Evolutionary conservation across 495 filamentous ascomycete genomes (phyloP).

Genomic region (Neurospora terricola): DNA sequence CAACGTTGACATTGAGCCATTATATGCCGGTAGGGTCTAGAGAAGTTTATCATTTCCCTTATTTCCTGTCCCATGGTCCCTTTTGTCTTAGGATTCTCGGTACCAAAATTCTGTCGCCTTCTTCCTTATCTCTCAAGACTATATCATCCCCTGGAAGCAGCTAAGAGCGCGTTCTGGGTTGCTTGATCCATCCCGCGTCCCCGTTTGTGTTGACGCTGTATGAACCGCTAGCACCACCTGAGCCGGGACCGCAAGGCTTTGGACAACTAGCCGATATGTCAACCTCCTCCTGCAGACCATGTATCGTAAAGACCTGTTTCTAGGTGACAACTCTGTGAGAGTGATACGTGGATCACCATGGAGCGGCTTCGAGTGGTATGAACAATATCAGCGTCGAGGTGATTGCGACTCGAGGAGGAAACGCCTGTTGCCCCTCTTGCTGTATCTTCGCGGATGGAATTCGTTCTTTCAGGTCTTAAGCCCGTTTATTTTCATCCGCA

Average conservation of each 20-base stretch:
- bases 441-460: no score
- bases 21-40: background rate
- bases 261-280: background rate
- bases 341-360: background rate
- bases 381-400: background rate
- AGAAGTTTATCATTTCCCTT: background rate
- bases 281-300: background rate
- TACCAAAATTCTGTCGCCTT: background rate
- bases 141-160: background rate
- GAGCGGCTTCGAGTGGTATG: background rate
- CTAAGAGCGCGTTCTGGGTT: background rate
- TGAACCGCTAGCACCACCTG: no score
- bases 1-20: background rate
- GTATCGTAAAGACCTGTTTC: background rate
- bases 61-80: background rate
- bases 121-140: background rate
- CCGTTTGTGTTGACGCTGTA: no score
- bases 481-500: no score
- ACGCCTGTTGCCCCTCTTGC: no score
- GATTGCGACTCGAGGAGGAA: background rate
- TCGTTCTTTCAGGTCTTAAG: no score
- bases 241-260: no score
- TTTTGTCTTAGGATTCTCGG: background rate
- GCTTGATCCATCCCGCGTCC: no score
- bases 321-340: background rate